Base-by-base conservation (phyloP, 257 asterid species). In the Solanum phureja region DNA sequence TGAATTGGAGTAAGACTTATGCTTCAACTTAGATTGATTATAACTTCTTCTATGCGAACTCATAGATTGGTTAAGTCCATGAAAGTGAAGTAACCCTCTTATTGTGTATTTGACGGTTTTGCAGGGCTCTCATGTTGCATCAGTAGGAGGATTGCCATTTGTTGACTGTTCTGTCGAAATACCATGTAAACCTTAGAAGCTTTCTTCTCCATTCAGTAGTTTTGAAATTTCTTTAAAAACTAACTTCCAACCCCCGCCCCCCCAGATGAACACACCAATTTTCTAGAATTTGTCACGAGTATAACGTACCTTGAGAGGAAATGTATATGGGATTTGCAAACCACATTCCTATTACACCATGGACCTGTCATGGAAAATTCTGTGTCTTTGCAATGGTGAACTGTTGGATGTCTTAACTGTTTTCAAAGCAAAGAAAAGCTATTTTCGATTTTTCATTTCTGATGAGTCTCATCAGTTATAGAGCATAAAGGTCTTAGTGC, bases 91-190 rank as follows among this genome's bases (percentile, higher is more conserved):
- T 46, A 46, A 46, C 24, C 68, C 66, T 49, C 85, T 46, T 29
- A 77, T 24, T 46, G 68, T 81, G 40, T 14, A 46, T 81, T 88
- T 89, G 89, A 79, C 84, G 81, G 85, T 85, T 12, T 90, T 91
- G 90, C 92, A 95, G 99, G 93, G 86, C 89, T 95, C 98, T 90
- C 98, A 94, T 85, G 16, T 94, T 86, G 98, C 94, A 84, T 90
- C 94, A 79, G 42, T 13, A 60, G 93, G 91, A 91, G 98, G 98
- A 85, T 95, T 90, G 95, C 94, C 95, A 24, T 64, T 97, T 84
- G 87, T 71, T n/a, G 98, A 95, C 89, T 92, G 93, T 87, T 94
- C 96, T 18, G 83, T 89, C 23, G 92, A 90, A 86, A 88, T 94
- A 84, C 90, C 95, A 52, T 93, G 99, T 97, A 92, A 91, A 95